phyloP scores from a whole-genome alignment of 108 stramenopile species.

The Discostella stelligeroides region DNA sequence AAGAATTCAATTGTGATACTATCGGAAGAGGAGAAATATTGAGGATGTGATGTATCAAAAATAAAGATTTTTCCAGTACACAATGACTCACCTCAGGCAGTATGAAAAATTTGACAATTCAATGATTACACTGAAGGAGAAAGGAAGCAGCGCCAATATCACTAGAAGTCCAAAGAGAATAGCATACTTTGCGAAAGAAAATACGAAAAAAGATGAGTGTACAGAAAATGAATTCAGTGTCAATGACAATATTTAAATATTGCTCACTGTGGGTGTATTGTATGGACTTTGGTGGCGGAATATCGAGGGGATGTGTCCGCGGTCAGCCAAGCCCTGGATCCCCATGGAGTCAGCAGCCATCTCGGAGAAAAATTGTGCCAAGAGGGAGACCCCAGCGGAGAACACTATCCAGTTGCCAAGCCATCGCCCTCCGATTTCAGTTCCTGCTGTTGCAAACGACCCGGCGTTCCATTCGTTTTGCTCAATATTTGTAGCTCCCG shows the following conservation, averaged over 20 bases:
- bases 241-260: not conserved
- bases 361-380: conserved; percentile 69
- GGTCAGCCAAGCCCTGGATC: conserved; percentile 73
- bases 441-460: conserved; percentile 59
- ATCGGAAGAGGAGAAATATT: not conserved
- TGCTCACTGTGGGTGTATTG: conserved; percentile 44
- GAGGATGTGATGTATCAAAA: no score
- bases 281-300: conserved; percentile 27
- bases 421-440: conserved; percentile 63
- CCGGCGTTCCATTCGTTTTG: conserved; percentile 66
- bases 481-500: conserved; percentile 44
- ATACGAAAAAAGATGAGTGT: conserved; percentile 13
- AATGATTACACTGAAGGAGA: conserved; percentile 27
- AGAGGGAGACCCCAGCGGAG: conserved; percentile 52
- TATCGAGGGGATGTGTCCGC: conserved; percentile 56
- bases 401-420: conserved; percentile 60
- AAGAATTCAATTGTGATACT: conserved; percentile 30
- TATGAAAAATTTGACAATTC: conserved; percentile 41
- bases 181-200: conserved; percentile 25
- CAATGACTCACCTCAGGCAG: conserved; percentile 21
- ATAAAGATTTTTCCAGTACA: no score
- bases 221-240: no score
- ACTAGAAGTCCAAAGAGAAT: conserved; percentile 26
- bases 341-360: conserved; percentile 72
- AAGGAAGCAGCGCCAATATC: conserved; percentile 31